Percentiles rank a stretch among this genome's conserved stretches.
Conservation (phyloP, 2,329 filamentous ascomycete species). For the Paraconiothyrium brasiliense region DNA sequence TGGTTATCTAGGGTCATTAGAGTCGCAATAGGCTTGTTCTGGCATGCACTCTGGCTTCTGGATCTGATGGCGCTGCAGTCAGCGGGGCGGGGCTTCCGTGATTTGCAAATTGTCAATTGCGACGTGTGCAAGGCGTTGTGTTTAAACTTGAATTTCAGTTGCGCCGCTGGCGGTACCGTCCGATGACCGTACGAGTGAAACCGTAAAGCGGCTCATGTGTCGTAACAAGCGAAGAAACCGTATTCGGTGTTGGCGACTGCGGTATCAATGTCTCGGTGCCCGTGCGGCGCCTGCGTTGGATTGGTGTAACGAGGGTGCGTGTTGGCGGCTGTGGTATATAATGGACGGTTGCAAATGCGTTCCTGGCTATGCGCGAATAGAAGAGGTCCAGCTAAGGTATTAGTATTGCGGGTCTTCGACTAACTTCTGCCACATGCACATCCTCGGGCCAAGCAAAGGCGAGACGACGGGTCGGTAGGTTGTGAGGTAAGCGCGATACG, state of each 20-base stretch:
- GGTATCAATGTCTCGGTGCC: neutral
- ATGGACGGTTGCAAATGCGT: neutral
- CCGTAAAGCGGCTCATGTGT: neutral
- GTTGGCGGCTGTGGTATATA: neutral
- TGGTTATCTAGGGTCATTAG: no score
- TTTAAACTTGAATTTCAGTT: neutral
- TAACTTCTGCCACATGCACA: no score
- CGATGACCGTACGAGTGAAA: no score
- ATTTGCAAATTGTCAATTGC: neutral
- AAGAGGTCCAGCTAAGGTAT: no score
- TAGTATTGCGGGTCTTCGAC: no score
- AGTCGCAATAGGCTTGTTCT: neutral
- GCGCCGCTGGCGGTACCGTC: no score
- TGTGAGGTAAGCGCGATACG: no score
- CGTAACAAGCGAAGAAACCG: neutral
- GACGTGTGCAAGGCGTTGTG: neutral
- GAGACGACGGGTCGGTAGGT: no score
- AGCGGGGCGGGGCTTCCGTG: neutral
- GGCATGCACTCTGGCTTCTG: neutral
- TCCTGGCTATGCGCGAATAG: no score
- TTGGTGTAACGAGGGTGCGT: neutral
- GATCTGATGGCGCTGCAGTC: neutral
- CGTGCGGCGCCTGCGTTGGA: neutral
- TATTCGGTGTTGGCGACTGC: neutral
- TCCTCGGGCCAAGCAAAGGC: no score